Conservation (phyloP, 352 stramenopile genomes). For the Phytophthora ohioensis region DNA sequence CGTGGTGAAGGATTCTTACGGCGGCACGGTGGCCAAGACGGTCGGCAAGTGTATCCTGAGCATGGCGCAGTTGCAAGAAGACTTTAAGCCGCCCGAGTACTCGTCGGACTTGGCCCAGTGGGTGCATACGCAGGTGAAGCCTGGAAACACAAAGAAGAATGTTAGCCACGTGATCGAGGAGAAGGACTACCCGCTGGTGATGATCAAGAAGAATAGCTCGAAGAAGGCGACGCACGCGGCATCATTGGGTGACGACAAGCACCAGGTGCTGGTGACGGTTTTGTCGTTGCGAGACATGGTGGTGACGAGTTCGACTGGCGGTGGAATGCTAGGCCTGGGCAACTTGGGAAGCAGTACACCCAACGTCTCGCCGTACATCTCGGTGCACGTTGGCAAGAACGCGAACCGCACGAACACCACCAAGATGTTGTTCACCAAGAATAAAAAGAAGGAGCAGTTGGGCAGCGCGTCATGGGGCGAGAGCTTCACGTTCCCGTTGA, state of each 20-base stretch:
- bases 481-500: constrained; percentile 81
- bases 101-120: constrained; percentile 81
- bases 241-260: constrained; percentile 57
- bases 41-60: constrained; percentile 80
- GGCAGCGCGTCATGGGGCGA: constrained; percentile 75
- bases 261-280: constrained; percentile 81
- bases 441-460: constrained; percentile 54
- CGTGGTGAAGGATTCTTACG: constrained; percentile 88
- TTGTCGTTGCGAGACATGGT: constrained; percentile 62
- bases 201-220: constrained; percentile 65
- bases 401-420: constrained; percentile 73
- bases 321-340: constrained; percentile 72
- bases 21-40: constrained; percentile 78
- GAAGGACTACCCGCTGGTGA: constrained; percentile 80
- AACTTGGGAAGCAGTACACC: constrained; percentile 81
- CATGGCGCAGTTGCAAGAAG: constrained; percentile 76
- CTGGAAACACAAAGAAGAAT: constrained; percentile 84
- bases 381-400: constrained; percentile 77
- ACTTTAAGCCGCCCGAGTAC: constrained; percentile 80
- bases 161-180: constrained; percentile 79
- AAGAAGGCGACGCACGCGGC: constrained; percentile 36
- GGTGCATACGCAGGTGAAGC: constrained; percentile 83
- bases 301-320: constrained; percentile 69
- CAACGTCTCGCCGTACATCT: constrained; percentile 86
- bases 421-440: constrained; percentile 69